Evolutionary conservation across 768 basidiomycete species (phyloP).

Genomic region (Psilocybe cyanescens): DNA sequence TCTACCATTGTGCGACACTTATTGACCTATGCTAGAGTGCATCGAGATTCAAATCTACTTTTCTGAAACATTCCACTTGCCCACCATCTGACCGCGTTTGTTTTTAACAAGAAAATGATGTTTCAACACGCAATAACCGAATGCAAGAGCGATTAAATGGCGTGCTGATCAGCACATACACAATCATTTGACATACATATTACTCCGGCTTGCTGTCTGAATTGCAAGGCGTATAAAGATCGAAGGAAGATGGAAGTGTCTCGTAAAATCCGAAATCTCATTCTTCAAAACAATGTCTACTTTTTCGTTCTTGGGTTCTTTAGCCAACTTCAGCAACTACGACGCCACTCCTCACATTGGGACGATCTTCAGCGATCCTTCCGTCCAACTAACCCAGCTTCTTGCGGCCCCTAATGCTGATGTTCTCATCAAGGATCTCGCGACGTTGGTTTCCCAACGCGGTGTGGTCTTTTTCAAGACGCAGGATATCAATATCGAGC

Average conservation of each 20-base stretch:
- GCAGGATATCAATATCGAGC: conserved; percentile 51
- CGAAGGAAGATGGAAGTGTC: neutral
- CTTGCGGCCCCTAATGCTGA: conserved; percentile 50
- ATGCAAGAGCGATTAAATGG: neutral
- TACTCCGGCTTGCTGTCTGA: neutral
- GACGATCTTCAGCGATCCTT: conserved; percentile 48
- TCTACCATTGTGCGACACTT: neutral
- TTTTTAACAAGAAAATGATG: neutral
- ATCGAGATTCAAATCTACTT: neutral
- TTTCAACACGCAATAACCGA: neutral
- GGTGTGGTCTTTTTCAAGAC: conserved; percentile 69
- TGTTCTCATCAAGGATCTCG: conserved; percentile 56
- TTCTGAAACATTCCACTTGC: neutral
- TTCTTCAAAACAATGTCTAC: conserved; percentile 6
- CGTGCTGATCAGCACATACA: conserved; percentile 5
- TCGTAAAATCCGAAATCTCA: neutral
- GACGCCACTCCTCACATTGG: conserved; percentile 60
- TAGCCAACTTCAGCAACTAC: conserved; percentile 35
- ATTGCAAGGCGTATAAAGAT: neutral
- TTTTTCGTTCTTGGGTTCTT: conserved; percentile 35
- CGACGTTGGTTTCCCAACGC: conserved; percentile 54
- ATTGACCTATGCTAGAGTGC: neutral
- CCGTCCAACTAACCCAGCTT: conserved; percentile 49
- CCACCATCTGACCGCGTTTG: neutral
- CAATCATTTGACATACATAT: neutral